Percentiles rank a stretch among this genome's conserved stretches.
Evolutionary conservation across 139 green algal genomes (phyloP).

Genomic region (Haematococcus sp.): DNA sequence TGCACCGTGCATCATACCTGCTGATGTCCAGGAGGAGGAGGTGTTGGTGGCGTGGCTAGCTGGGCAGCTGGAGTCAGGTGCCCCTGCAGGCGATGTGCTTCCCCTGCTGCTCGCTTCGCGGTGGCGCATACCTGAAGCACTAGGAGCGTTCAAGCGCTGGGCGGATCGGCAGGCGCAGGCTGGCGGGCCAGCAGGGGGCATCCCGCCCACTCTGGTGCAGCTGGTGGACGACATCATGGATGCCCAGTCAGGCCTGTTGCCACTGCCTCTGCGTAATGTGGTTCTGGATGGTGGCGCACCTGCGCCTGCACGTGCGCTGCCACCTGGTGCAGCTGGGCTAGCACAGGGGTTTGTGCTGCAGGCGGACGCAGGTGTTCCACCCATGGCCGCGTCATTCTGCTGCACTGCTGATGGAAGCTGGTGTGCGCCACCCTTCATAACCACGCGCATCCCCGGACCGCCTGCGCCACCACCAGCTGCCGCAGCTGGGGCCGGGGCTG

Average conservation of each 20-base stretch:
- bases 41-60: constrained; percentile 1
- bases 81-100: neutral
- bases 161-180: neutral
- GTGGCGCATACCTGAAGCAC: neutral
- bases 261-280: constrained; percentile 4
- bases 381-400: neutral
- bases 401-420: neutral
- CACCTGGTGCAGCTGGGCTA: too few species aligned
- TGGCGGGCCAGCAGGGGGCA: neutral
- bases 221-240: neutral
- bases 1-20: too few species aligned
- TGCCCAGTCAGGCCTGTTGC: neutral
- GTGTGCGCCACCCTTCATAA: neutral
- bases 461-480: neutral
- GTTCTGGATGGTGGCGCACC: neutral
- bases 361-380: neutral
- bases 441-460: neutral
- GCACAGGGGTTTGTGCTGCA: neutral
- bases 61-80: neutral
- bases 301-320: neutral
- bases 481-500: too few species aligned
- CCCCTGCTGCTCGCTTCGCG: constrained; percentile 1
- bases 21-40: constrained; percentile 6
- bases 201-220: neutral
- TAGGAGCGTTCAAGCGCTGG: constrained; percentile 5